These are phyloP conservation scores for Panaeolus papilionaceus DNA, from an alignment of 768 basidiomycete species.

Conservation along the genomic window DNA sequence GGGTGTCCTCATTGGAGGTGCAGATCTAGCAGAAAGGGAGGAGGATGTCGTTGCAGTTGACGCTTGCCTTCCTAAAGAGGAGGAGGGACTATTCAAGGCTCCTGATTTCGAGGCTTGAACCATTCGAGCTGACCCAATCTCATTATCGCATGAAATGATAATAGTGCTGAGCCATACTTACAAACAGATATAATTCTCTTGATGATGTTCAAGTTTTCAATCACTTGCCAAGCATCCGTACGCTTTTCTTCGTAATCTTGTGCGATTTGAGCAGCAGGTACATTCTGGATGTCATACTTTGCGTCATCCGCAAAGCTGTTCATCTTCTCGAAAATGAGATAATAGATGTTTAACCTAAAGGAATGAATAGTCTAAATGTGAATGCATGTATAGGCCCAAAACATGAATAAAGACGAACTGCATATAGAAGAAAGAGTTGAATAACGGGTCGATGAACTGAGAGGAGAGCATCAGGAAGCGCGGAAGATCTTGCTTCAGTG, in stretches of 20 bases:
- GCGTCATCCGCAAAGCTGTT: constrained; percentile 81
- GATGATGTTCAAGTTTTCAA: constrained; percentile 82
- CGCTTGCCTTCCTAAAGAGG: constrained; percentile 38
- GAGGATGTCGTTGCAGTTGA: constrained; percentile 44
- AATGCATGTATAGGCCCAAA: background rate
- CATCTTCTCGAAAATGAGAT: constrained; percentile 93
- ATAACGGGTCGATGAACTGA: constrained; percentile 95
- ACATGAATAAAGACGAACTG: constrained; percentile 65
- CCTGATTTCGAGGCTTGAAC: constrained; percentile 58
- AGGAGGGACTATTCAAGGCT: constrained; percentile 32
- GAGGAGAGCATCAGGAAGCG: constrained; percentile 90
- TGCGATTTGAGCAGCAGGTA: constrained; percentile 72
- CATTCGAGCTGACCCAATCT: constrained; percentile 57
- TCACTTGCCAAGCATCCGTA: constrained; percentile 79
- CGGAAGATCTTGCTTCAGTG: constrained; percentile 91
- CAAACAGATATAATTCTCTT: constrained; percentile 89
- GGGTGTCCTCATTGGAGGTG: constrained; percentile 43
- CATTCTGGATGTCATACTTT: constrained; percentile 75
- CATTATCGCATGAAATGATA: background rate
- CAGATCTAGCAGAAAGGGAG: constrained; percentile 38
- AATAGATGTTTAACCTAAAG: constrained; percentile 87
- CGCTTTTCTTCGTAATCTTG: constrained; percentile 80
- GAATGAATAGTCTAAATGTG: background rate
- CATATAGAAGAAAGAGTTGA: constrained; percentile 99
- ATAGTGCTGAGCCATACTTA: constrained; percentile 43